Percentiles rank a stretch among this genome's conserved stretches.
Conservation (phyloP, 768 basidiomycete genomes). For the Xerocomellus intermedius region DNA sequence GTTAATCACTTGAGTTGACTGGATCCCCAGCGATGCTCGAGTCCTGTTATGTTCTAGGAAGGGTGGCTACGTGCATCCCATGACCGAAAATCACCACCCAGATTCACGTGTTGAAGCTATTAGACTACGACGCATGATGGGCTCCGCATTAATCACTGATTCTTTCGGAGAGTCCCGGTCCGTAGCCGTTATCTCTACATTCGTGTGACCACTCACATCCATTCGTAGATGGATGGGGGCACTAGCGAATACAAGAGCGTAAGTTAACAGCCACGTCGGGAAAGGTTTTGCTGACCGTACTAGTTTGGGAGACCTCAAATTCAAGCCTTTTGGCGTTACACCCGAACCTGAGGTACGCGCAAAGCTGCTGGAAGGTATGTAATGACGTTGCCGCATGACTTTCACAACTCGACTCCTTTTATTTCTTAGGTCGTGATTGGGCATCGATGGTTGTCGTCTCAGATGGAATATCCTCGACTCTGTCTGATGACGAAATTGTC, state of each 20-base stretch:
- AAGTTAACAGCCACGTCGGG: slow-evolving; percentile 20
- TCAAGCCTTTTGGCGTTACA: slow-evolving; percentile 88
- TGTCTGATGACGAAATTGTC: slow-evolving; percentile 93
- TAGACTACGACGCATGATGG: slow-evolving; percentile 86
- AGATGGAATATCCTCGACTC: slow-evolving; percentile 87
- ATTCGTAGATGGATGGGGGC: slow-evolving; percentile 88
- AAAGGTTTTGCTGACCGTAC: slow-evolving; percentile 3
- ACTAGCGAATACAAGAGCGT: slow-evolving; percentile 89
- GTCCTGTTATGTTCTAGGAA: slow-evolving; percentile 77
- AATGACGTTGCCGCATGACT: background rate
- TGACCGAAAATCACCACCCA: slow-evolving; percentile 97
- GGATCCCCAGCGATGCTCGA: slow-evolving; percentile 71
- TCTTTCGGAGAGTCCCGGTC: slow-evolving; percentile 92
- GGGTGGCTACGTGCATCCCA: slow-evolving; percentile 70
- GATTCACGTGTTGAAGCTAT: slow-evolving; percentile 85
- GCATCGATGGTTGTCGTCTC: slow-evolving; percentile 88
- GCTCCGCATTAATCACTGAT: slow-evolving; percentile 85
- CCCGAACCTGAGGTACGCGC: slow-evolving; percentile 87
- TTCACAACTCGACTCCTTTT: background rate
- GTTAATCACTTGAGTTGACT: slow-evolving; percentile 9
- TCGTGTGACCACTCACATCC: background rate
- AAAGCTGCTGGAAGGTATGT: slow-evolving; percentile 69
- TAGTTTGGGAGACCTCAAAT: slow-evolving; percentile 87
- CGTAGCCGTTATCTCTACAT: slow-evolving; percentile 14
- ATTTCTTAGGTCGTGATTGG: slow-evolving; percentile 69